These are phyloP conservation scores for Mollisiaceae sp. DNA, from an alignment of 2,329 filamentous ascomycete species.

Conservation along the genomic window DNA sequence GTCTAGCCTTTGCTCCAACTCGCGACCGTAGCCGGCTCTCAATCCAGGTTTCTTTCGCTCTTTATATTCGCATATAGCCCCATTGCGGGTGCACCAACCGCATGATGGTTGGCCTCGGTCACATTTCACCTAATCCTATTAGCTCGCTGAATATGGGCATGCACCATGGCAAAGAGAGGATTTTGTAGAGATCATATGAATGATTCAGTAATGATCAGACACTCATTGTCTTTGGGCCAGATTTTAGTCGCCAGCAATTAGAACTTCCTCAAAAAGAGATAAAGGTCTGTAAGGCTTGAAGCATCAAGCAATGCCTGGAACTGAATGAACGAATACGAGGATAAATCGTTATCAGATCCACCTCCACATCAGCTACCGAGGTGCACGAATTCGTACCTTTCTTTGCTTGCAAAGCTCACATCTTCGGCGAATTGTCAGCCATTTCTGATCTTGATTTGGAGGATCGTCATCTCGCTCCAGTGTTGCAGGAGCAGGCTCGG, in stretches of 20 bases:
- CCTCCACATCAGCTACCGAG: not conserved
- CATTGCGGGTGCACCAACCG: constrained; percentile 70
- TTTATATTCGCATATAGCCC: constrained; percentile 68
- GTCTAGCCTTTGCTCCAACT: constrained; percentile 74
- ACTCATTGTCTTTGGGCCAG: not conserved
- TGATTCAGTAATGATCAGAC: not conserved
- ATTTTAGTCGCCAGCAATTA: not conserved
- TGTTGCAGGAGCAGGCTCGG: constrained; percentile 21
- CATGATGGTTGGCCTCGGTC: constrained; percentile 77
- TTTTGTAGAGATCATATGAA: not conserved
- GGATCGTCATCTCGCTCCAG: constrained; percentile 27
- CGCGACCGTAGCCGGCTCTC: constrained; percentile 69
- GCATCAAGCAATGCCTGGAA: not conserved
- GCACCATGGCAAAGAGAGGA: not conserved
- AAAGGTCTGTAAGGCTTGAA: not conserved
- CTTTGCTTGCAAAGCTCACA: constrained; percentile 82
- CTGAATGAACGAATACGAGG: not conserved
- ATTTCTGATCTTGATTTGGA: constrained; percentile 33
- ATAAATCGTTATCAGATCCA: not conserved
- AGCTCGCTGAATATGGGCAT: constrained; percentile 13
- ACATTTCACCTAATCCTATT: constrained; percentile 65
- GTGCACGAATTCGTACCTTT: constrained; percentile 61
- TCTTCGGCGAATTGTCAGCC: constrained; percentile 50
- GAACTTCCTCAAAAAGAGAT: not conserved
- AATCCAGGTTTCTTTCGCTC: constrained; percentile 71